Percentiles rank a stretch among this genome's conserved stretches.
Evolutionary conservation across 768 basidiomycete genomes (phyloP).

Genomic region (Thelephora aurantiotincta): DNA sequence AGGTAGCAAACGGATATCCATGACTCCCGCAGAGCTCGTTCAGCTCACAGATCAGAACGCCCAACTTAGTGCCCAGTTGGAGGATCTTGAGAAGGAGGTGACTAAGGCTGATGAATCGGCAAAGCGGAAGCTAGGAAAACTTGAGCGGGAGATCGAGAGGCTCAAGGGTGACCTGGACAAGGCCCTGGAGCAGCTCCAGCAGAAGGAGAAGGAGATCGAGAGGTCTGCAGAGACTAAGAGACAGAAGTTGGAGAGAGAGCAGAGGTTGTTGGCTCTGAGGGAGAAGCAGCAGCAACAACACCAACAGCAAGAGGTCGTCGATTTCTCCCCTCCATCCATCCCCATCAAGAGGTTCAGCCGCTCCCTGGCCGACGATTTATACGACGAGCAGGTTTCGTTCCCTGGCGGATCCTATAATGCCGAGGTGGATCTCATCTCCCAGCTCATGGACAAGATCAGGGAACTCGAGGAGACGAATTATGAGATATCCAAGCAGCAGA

Average conservation of each 20-base stretch:
- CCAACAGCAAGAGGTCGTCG: constrained; percentile 23
- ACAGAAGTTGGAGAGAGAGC: constrained; percentile 31
- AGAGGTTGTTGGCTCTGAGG: constrained; percentile 37
- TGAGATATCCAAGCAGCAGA: constrained; percentile 52
- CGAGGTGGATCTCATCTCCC: constrained; percentile 33
- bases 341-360: not conserved
- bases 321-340: constrained; percentile 42
- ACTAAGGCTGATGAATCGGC: constrained; percentile 50
- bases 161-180: constrained; percentile 66
- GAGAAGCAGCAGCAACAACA: constrained; percentile 14
- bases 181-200: constrained; percentile 63
- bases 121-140: constrained; percentile 47
- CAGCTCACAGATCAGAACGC: constrained; percentile 73
- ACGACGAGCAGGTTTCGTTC: not conserved
- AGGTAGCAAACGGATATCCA: constrained; percentile 31
- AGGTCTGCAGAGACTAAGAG: constrained; percentile 7
- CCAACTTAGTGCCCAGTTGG: constrained; percentile 62
- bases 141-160: constrained; percentile 71
- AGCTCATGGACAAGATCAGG: constrained; percentile 58
- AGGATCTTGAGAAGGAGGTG: constrained; percentile 63
- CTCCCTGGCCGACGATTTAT: not conserved
- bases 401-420: not conserved
- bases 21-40: constrained; percentile 55
- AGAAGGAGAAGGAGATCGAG: constrained; percentile 35
- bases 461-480: constrained; percentile 66